Conservation (phyloP, 495 filamentous ascomycete species). For the Aspergillus asperescens region DNA sequence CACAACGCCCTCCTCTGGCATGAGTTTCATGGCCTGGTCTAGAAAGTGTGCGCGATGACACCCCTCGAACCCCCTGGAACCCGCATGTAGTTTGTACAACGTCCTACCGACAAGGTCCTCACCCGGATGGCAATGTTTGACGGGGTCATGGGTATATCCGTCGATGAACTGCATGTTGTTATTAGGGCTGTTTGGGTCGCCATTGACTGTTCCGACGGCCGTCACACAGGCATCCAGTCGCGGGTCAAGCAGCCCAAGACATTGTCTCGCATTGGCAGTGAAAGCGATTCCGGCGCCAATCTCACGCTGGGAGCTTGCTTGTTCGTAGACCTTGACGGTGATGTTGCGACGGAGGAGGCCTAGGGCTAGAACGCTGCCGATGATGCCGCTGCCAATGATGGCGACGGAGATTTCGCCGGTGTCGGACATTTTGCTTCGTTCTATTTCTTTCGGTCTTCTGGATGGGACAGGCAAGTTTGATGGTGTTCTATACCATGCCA, state of each 20-base stretch:
- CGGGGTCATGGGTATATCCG: slow-evolving; percentile 25
- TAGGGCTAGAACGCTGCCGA: slow-evolving; percentile 34
- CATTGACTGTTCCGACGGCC: slow-evolving; percentile 18
- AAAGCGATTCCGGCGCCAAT: slow-evolving; percentile 45
- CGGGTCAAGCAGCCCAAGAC: slow-evolving; percentile 24
- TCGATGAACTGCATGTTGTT: slow-evolving; percentile 32
- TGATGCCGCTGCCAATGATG: slow-evolving; percentile 44
- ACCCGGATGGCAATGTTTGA: slow-evolving; percentile 8
- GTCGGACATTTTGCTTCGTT: neutral
- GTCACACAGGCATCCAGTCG: slow-evolving; percentile 17
- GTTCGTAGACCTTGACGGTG: slow-evolving; percentile 40
- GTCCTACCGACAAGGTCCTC: slow-evolving; percentile 10
- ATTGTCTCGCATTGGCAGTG: slow-evolving; percentile 28
- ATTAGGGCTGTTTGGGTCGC: slow-evolving; percentile 13
- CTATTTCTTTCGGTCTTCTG: neutral
- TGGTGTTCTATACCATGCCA: neutral
- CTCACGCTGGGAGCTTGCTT: slow-evolving; percentile 29
- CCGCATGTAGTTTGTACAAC: slow-evolving; percentile 16
- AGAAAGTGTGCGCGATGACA: slow-evolving; percentile 55
- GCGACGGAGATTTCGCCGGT: slow-evolving; percentile 24
- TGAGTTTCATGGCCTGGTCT: slow-evolving; percentile 47
- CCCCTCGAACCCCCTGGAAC: slow-evolving; percentile 33
- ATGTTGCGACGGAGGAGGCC: slow-evolving; percentile 34
- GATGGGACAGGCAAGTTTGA: neutral
- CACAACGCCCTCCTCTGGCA: slow-evolving; percentile 42